Percentiles rank a stretch among this genome's conserved stretches.
Evolutionary conservation across 352 stramenopile genomes (phyloP).

Genomic region (Phytophthora crassamura): DNA sequence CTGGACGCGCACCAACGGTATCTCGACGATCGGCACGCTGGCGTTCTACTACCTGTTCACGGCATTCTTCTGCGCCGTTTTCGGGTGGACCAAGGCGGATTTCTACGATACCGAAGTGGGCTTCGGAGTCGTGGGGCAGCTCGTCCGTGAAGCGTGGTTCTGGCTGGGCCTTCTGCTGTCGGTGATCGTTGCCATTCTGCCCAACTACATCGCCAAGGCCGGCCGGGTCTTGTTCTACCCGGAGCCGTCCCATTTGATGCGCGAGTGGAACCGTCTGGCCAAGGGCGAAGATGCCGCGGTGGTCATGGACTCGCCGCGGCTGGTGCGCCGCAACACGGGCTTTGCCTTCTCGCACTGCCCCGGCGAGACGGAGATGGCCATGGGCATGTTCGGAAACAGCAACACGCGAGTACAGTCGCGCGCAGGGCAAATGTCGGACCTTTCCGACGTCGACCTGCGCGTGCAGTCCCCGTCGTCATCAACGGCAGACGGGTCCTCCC

Average conservation of each 20-base stretch:
- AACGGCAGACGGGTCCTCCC: slow-evolving; percentile 63
- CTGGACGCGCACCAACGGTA: slow-evolving; percentile 78
- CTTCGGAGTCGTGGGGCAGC: slow-evolving; percentile 70
- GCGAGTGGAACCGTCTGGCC: slow-evolving; percentile 89
- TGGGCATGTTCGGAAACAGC: slow-evolving; percentile 48
- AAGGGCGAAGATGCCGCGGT: slow-evolving; percentile 72
- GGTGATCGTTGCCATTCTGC: slow-evolving; percentile 65
- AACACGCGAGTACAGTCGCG: slow-evolving; percentile 27
- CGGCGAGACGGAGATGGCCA: slow-evolving; percentile 77
- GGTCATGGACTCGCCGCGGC: slow-evolving; percentile 67
- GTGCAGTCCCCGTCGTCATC: slow-evolving; percentile 58
- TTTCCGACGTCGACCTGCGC: slow-evolving; percentile 35
- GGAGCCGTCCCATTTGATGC: slow-evolving; percentile 90
- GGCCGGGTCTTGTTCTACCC: slow-evolving; percentile 89
- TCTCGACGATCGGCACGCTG: slow-evolving; percentile 81
- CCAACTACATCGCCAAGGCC: slow-evolving; percentile 89
- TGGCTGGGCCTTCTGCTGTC: slow-evolving; percentile 81
- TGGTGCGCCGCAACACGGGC: slow-evolving; percentile 86
- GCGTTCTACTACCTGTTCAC: slow-evolving; percentile 91
- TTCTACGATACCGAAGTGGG: slow-evolving; percentile 84
- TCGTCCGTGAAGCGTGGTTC: slow-evolving; percentile 80
- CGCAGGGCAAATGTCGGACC: slow-evolving; percentile 37
- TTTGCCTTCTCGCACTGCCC: slow-evolving; percentile 89
- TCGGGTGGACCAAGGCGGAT: slow-evolving; percentile 76
- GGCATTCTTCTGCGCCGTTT: slow-evolving; percentile 83